Conservation (phyloP, 73 alveolate species). For the Uronychia setigera region DNA sequence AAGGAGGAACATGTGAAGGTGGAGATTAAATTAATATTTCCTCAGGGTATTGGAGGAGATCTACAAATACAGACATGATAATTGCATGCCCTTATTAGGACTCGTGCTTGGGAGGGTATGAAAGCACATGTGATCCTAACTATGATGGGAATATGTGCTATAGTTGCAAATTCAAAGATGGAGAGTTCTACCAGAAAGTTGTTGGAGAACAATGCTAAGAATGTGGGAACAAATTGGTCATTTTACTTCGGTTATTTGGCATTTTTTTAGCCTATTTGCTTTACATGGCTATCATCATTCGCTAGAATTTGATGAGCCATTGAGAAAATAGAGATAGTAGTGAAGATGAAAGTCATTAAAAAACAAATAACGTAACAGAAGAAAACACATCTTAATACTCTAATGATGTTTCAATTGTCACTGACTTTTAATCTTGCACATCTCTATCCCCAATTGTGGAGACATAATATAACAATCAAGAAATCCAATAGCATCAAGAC, state of each 20-base stretch:
- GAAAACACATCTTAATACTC: too few relatives aligned
- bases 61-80: conserved; percentile 4
- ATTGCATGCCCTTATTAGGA: conserved; percentile 1
- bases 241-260: not conserved
- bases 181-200: not conserved
- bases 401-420: too few relatives aligned
- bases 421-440: too few relatives aligned
- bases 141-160: not conserved
- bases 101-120: conserved; percentile 21
- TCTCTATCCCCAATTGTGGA: too few relatives aligned
- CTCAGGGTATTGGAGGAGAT: conserved; percentile 20
- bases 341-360: too few relatives aligned
- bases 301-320: too few relatives aligned
- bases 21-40: not conserved
- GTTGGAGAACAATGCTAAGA: not conserved
- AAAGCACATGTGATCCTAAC: not conserved
- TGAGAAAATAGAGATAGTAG: too few relatives aligned
- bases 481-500: too few relatives aligned
- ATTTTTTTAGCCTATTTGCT: not conserved
- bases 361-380: too few relatives aligned
- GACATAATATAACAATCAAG: too few relatives aligned
- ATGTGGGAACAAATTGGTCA: not conserved
- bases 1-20: not conserved
- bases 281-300: conserved; percentile 31
- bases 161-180: not conserved